These are phyloP conservation scores for Erysimum pusillum DNA, from an alignment of 441 rosid species.

Conservation along the genomic window DNA sequence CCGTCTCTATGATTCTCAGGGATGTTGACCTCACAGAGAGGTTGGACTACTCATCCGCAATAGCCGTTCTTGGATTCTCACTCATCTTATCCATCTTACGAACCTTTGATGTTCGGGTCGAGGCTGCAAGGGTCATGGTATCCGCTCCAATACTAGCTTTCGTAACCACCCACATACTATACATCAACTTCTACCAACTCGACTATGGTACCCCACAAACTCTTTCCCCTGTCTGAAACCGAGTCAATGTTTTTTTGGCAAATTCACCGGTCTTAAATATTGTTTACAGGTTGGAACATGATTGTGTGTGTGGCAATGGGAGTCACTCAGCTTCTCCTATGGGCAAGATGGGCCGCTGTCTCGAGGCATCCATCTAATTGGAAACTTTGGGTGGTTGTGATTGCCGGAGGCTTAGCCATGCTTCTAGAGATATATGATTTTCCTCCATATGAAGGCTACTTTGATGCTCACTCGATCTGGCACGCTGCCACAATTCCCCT, in stretches of 20 bases:
- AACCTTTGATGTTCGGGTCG: slow-evolving; percentile 69
- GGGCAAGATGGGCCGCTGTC: slow-evolving; percentile 91
- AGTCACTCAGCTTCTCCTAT: slow-evolving; percentile 78
- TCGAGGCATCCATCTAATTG: slow-evolving; percentile 79
- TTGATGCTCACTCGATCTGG: slow-evolving; percentile 93
- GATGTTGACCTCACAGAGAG: slow-evolving; percentile 92
- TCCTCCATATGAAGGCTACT: slow-evolving; percentile 76
- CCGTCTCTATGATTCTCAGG: slow-evolving; percentile 52
- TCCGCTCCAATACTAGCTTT: slow-evolving; percentile 92
- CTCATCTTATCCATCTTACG: slow-evolving; percentile 78
- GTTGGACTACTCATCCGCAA: slow-evolving; percentile 87
- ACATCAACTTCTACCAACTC: slow-evolving; percentile 75
- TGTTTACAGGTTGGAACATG: slow-evolving; percentile 89
- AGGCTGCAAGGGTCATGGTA: slow-evolving; percentile 93
- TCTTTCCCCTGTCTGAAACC: slow-evolving; percentile 23
- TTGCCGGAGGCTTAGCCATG: slow-evolving; percentile 87
- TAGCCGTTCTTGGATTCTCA: slow-evolving; percentile 85
- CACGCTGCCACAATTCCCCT: slow-evolving; percentile 83
- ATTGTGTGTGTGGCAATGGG: slow-evolving; percentile 83
- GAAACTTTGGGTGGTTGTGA: slow-evolving; percentile 86
- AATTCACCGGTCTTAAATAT: slow-evolving; percentile 5
- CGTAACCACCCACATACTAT: slow-evolving; percentile 82
- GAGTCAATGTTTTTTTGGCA: slow-evolving; percentile 4
- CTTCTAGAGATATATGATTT: slow-evolving; percentile 90
- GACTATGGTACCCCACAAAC: slow-evolving; percentile 72